Evolutionary conservation across 495 filamentous ascomycete species (phyloP), one percentile per base, ranked within the genome.

Genomic region (Penicillium chermesinum): DNA sequence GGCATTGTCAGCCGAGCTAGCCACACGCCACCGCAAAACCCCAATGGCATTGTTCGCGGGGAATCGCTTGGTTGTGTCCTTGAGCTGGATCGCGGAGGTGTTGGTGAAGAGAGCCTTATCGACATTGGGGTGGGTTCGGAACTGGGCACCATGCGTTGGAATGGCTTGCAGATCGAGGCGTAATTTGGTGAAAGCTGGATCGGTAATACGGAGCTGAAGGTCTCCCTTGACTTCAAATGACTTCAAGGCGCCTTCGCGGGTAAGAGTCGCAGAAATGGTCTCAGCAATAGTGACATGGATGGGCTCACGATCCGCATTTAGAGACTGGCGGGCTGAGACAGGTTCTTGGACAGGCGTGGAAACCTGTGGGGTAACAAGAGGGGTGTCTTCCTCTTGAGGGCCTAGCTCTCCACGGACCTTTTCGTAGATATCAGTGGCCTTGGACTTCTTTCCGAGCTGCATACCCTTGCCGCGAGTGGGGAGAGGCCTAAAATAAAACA

Each of bases 371-470:
- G 83, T 78, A 8, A 91, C 84, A 14, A 96, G 72, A 9, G 91
- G 90, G 30, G 79, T 79, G 39, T 85, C 78, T 47, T 91, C 86
- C 60, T 87, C 78, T 57, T 91, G 87, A 25, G 85, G 79, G 9
- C 89, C 90, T 41, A 96, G 66, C 49, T 96, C 91, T 40, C 86
- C 85, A 54, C 87, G 82, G n/a, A 98, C 89, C 54, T 86, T 85
- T 65, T 97, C 91, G 59, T 94, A 97, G 77, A 96, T 95, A 68
- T 93, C 88, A 12, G 88, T 93, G 21, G 86, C 87, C 74, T 95
- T 95, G 27, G 88, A 95, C 70, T 97, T 97, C 77, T 95, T 96
- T 67, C 93, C 94, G 33, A 98, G 71, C 66, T 96, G 91, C 93
- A 98, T 96, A 42, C 93, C 93, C 70, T 98, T 98, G 48, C 89